Evolutionary conservation across 2,329 filamentous ascomycete species (phyloP).

Genomic region (Paecilomyces dactylethromorphus): DNA sequence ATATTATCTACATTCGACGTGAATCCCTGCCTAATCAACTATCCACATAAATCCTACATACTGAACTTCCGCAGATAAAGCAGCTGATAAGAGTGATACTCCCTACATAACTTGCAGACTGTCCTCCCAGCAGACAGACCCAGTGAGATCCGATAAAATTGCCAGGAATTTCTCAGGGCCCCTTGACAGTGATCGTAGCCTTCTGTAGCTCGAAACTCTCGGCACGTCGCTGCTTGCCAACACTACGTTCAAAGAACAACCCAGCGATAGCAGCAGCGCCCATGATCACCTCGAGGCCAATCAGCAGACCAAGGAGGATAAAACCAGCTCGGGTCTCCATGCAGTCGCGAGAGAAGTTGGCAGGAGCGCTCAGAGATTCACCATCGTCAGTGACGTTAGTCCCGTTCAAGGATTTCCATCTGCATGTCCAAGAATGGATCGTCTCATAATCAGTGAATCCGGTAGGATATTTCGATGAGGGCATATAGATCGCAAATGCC

Average conservation of each 20-base stretch:
- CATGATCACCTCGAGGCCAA: constrained; percentile 29
- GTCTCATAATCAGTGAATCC: constrained; percentile 29
- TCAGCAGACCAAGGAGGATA: constrained; percentile 25
- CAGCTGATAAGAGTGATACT: neutral
- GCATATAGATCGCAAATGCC: constrained; percentile 26
- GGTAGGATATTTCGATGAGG: constrained; percentile 19
- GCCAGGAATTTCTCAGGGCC: neutral
- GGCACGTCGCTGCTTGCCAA: constrained; percentile 18
- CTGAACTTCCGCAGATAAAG: neutral
- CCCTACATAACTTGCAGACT: neutral
- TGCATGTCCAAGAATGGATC: constrained; percentile 36
- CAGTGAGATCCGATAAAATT: neutral
- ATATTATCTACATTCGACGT: neutral
- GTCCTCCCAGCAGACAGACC: neutral
- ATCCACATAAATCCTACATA: neutral
- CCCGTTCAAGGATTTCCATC: constrained; percentile 23
- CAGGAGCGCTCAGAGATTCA: constrained; percentile 17
- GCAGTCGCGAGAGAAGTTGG: constrained; percentile 33
- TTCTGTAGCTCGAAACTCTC: constrained; percentile 19
- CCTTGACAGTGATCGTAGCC: constrained; percentile 18
- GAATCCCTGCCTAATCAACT: neutral
- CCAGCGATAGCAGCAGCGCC: constrained; percentile 22
- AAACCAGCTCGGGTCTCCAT: constrained; percentile 28
- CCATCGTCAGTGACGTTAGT: constrained; percentile 8
- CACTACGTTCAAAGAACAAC: constrained; percentile 23